Conservation (phyloP, 495 filamentous ascomycete genomes). For the Penicillium verhagenii region DNA sequence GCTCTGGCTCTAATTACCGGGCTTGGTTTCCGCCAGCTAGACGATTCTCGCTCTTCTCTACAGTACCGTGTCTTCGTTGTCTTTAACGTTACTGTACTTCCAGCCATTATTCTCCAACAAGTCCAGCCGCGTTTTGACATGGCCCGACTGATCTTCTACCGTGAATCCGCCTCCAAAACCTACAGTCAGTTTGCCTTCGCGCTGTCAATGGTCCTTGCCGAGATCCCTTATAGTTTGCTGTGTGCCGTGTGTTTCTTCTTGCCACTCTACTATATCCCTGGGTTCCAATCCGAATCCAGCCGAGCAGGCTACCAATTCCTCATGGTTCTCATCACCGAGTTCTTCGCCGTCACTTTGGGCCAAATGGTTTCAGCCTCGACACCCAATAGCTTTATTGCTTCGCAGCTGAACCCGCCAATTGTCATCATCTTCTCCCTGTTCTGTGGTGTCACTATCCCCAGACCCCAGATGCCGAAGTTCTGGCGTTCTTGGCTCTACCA, state of each 20-base stretch:
- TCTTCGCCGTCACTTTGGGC: constrained; percentile 72
- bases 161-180: constrained; percentile 74
- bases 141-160: constrained; percentile 73
- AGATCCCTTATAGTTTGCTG: constrained; percentile 72
- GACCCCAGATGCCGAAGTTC: constrained; percentile 70
- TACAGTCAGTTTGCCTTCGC: constrained; percentile 74
- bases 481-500: constrained; percentile 81
- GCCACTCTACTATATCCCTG: constrained; percentile 72
- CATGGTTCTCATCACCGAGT: constrained; percentile 73
- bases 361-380: constrained; percentile 69
- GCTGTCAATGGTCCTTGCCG: constrained; percentile 66
- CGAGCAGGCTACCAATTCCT: constrained; percentile 81
- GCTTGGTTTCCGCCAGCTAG: constrained; percentile 67
- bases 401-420: constrained; percentile 73
- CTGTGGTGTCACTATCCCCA: constrained; percentile 80
- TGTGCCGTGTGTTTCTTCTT: constrained; percentile 75
- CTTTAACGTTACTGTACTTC: constrained; percentile 77
- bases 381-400: constrained; percentile 66
- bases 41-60: constrained; percentile 63
- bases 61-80: constrained; percentile 82
- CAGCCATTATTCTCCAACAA: constrained; percentile 72
- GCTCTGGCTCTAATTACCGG: constrained; percentile 72
- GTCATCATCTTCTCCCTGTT: constrained; percentile 79
- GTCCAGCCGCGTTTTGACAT: constrained; percentile 76
- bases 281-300: constrained; percentile 50